Percentiles rank a stretch among this genome's conserved stretches.
Evolutionary conservation across 176 grass and related monocot species (phyloP).

Genomic region (Oryza punctata): DNA sequence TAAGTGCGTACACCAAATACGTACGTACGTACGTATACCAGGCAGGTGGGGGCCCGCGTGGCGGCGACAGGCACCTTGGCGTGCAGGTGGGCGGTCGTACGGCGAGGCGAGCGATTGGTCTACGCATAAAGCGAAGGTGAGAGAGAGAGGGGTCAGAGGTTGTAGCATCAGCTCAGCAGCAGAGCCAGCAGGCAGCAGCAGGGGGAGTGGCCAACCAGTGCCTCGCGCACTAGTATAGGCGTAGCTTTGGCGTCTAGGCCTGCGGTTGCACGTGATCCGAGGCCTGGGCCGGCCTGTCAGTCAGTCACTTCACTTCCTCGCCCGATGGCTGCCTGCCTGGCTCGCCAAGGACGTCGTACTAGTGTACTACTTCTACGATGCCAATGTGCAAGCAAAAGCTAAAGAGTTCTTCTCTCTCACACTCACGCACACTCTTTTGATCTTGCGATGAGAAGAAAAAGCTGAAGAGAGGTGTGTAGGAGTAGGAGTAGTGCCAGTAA

Average conservation of each 20-base stretch:
- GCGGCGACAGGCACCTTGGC: neutral
- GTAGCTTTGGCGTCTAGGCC: neutral
- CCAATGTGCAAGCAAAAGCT: too few relatives aligned
- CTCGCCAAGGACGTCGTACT: too few relatives aligned
- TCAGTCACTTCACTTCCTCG: neutral
- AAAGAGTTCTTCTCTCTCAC: too few relatives aligned
- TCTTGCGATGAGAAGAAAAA: too few relatives aligned
- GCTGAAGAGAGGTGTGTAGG: too few relatives aligned
- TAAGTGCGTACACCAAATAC: too few relatives aligned
- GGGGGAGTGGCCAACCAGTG: neutral
- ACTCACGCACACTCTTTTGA: too few relatives aligned
- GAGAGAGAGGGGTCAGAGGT: neutral
- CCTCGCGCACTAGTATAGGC: too few relatives aligned
- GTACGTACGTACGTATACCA: neutral
- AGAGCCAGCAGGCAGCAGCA: neutral
- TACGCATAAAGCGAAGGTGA: too few relatives aligned
- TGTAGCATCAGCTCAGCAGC: neutral
- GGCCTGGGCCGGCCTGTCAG: neutral
- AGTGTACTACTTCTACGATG: too few relatives aligned
- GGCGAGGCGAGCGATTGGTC: neutral
- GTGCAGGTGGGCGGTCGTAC: neutral
- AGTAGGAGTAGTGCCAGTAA: too few relatives aligned
- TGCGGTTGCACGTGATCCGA: constrained; percentile 51
- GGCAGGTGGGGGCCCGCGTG: neutral
- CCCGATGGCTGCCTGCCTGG: too few relatives aligned